phyloP scores from a whole-genome alignment of 352 stramenopile species.

The Globisporangium abappressorium region DNA sequence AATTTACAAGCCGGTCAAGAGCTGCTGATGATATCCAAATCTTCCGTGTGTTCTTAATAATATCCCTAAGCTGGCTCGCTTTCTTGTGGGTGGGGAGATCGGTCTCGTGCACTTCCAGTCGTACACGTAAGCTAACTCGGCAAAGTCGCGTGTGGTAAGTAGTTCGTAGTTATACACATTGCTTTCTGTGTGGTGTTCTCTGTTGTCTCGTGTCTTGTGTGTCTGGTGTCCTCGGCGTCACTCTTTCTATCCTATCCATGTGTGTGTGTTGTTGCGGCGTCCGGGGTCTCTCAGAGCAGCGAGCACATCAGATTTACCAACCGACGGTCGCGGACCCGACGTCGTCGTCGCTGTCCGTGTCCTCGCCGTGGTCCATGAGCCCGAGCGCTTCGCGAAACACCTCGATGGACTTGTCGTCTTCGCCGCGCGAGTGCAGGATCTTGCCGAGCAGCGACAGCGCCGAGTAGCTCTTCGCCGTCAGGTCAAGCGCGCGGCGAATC shows the following conservation, averaged over 20 bases:
- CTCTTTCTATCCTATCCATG: slow-evolving; percentile 9
- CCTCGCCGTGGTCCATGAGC: slow-evolving; percentile 56
- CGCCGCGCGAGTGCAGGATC: slow-evolving; percentile 76
- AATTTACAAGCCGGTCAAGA: no score
- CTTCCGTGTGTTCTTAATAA: background rate
- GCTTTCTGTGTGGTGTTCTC: slow-evolving; percentile 4
- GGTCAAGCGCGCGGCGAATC: slow-evolving; percentile 47
- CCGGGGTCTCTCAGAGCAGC: background rate
- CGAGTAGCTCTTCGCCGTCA: slow-evolving; percentile 57
- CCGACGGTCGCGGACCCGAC: slow-evolving; percentile 77
- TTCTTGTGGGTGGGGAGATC: background rate
- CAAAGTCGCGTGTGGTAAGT: background rate
- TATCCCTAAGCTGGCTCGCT: background rate
- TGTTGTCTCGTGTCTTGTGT: background rate
- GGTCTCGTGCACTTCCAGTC: background rate
- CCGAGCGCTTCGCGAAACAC: slow-evolving; percentile 74
- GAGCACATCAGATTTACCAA: slow-evolving; percentile 32
- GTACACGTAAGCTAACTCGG: background rate
- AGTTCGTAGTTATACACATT: slow-evolving; percentile 3
- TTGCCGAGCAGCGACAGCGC: slow-evolving; percentile 76
- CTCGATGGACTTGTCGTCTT: slow-evolving; percentile 72
- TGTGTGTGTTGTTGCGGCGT: background rate
- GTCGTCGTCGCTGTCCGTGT: slow-evolving; percentile 73
- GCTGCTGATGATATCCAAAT: background rate
- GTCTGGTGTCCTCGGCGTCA: background rate